These are phyloP conservation scores for Arthrobotrys entomopaga DNA, from an alignment of 2,329 filamentous ascomycete species.

Conservation along the genomic window DNA sequence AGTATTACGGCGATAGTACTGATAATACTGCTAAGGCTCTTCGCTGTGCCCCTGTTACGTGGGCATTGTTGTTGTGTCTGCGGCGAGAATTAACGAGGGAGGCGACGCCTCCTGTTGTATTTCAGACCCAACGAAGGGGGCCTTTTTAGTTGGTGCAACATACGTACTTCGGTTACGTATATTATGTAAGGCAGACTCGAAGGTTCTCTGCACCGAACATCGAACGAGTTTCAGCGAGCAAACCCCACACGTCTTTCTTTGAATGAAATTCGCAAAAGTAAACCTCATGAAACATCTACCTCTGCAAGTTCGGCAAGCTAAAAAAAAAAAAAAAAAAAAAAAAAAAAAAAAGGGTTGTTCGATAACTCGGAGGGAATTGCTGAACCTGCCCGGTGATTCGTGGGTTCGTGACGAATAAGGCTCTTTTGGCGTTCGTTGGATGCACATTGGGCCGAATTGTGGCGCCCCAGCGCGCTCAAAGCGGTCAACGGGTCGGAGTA, in stretches of 20 bases:
- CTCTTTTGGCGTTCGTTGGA: slow-evolving; percentile 18
- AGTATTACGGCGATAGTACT: too few species aligned
- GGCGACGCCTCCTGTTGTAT: too few species aligned
- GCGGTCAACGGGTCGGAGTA: slow-evolving; percentile 2
- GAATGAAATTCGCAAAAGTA: background rate
- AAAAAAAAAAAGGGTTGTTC: too few species aligned
- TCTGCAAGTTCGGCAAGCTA: too few species aligned
- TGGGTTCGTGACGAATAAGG: background rate
- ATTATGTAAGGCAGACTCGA: slow-evolving; percentile 49
- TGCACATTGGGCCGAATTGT: background rate
- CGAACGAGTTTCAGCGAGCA: background rate
- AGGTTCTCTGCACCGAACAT: slow-evolving; percentile 20
- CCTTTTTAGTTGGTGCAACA: slow-evolving; percentile 12
- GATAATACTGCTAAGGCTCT: too few species aligned
- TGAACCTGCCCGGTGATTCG: background rate
- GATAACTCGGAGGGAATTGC: too few species aligned
- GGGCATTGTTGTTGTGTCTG: too few species aligned
- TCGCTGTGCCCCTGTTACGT: too few species aligned
- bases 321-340: too few species aligned
- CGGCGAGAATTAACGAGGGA: too few species aligned
- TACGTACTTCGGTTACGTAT: slow-evolving; percentile 40
- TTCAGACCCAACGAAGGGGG: background rate
- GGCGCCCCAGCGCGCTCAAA: slow-evolving; percentile 1
- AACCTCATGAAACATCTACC: too few species aligned
- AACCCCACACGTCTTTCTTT: slow-evolving; percentile 2